phyloP scores from a whole-genome alignment of 78 protist species.

The Dictyostelium firmibasis region DNA sequence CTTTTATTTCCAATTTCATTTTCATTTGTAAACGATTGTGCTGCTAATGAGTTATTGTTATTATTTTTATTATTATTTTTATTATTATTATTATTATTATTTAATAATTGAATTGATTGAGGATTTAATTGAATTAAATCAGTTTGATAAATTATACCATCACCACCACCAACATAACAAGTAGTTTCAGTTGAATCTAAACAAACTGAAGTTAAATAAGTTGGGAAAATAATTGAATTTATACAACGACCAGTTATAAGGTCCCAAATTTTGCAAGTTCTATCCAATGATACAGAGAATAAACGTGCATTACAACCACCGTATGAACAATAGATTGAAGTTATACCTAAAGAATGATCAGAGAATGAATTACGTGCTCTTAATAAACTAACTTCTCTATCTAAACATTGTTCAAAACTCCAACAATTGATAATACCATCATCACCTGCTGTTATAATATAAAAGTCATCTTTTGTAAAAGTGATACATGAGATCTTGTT shows the following conservation, averaged over 20 bases:
- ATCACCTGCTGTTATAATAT: conserved; percentile 71
- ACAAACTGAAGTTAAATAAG: conserved; percentile 32
- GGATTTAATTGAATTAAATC: conserved; percentile 42
- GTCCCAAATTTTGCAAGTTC: conserved; percentile 81
- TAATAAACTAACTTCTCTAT: conserved; percentile 1
- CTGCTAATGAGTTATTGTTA: not conserved
- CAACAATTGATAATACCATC: conserved; percentile 78
- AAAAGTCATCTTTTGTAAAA: conserved; percentile 66
- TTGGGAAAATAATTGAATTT: conserved; percentile 71
- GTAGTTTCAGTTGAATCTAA: conserved; percentile 59
- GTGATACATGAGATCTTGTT: conserved; percentile 55
- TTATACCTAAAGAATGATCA: conserved; percentile 75
- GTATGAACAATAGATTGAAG: conserved; percentile 42
- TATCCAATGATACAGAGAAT: conserved; percentile 38
- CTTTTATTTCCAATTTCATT: not conserved
- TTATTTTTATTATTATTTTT: not conserved
- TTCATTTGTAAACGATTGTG: not conserved
- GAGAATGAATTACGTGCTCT: conserved; percentile 43
- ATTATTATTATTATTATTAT: not conserved
- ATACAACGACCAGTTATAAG: conserved; percentile 21
- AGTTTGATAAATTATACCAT: conserved; percentile 56
- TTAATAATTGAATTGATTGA: not conserved
- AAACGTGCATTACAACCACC: conserved; percentile 52
- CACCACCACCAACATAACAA: conserved; percentile 75
- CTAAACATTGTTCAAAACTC: conserved; percentile 42